A percentile compares a stretch with the other conserved stretches of the same genome.
These are phyloP conservation scores for Aurifilum marmelostoma DNA, from an alignment of 2,329 filamentous ascomycete genomes.

Conservation along the genomic window DNA sequence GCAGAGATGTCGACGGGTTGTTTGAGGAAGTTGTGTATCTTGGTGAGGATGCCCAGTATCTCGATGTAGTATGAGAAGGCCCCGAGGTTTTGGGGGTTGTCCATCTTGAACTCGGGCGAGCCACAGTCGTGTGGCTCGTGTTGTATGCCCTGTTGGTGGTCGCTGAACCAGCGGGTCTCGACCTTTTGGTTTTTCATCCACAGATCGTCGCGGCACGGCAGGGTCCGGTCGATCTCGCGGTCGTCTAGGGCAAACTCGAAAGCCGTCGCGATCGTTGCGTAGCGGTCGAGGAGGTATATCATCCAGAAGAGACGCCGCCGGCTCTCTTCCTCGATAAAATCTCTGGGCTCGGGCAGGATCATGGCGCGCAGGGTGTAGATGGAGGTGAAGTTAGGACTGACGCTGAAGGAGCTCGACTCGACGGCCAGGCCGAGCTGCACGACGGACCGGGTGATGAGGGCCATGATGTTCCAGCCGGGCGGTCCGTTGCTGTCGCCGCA, in stretches of 20 bases:
- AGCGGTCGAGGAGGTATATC: constrained; percentile 87
- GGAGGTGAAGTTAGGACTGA: constrained; percentile 78
- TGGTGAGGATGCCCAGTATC: constrained; percentile 82
- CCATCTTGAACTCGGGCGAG: constrained; percentile 63
- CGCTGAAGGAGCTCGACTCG: constrained; percentile 77
- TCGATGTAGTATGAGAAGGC: constrained; percentile 91
- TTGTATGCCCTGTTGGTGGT: constrained; percentile 23
- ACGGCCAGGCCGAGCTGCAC: constrained; percentile 86
- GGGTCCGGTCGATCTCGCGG: constrained; percentile 82
- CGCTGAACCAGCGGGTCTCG: constrained; percentile 79
- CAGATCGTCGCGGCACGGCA: constrained; percentile 86
- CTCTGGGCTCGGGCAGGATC: constrained; percentile 78
- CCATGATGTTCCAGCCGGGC: constrained; percentile 89
- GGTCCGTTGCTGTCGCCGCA: constrained; percentile 87
- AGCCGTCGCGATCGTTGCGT: constrained; percentile 86
- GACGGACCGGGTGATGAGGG: constrained; percentile 83
- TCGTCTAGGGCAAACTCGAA: constrained; percentile 91
- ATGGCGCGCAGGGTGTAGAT: constrained; percentile 89
- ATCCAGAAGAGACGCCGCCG: constrained; percentile 89
- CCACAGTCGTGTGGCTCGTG: constrained; percentile 24
- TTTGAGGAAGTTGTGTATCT: constrained; percentile 87
- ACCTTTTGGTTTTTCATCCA: constrained; percentile 84
- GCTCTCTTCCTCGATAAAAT: constrained; percentile 89
- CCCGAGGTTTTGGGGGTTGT: constrained; percentile 79
- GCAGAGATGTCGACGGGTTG: constrained; percentile 87